Conservation (phyloP, 164 flowering plant genomes). For the Taxillus chinensis region DNA sequence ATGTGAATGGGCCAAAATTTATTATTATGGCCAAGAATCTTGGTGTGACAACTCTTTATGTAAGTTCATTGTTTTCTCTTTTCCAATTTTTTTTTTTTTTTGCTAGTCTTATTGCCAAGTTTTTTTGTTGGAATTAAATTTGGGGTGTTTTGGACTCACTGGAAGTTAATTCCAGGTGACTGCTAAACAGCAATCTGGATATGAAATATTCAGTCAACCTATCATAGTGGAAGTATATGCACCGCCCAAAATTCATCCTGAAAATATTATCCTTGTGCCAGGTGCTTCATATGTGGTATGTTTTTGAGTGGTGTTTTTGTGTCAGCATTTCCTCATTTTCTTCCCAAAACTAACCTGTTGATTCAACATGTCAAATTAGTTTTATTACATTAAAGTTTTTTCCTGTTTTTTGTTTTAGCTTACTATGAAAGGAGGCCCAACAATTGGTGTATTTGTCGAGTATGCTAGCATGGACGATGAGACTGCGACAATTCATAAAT, state of each 20-base stretch:
- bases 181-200: conserved; percentile 63
- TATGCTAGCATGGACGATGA: conserved; percentile 44
- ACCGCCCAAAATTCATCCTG: conserved; percentile 60
- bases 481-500: conserved; percentile 36
- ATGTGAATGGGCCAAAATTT: conserved; percentile 32
- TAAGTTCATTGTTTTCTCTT: conserved; percentile 25
- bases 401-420: conserved; percentile 34
- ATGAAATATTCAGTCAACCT: conserved; percentile 54
- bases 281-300: conserved; percentile 85
- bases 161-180: conserved; percentile 46
- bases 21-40: conserved; percentile 40
- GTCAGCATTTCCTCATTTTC: not conserved
- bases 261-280: conserved; percentile 62
- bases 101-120: not conserved
- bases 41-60: conserved; percentile 72
- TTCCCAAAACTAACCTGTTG: not conserved
- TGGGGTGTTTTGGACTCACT: not conserved
- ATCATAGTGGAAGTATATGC: conserved; percentile 81
- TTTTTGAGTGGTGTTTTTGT: not conserved
- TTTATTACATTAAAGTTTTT: not conserved
- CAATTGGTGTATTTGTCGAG: conserved; percentile 35
- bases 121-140: not conserved
- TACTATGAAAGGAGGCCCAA: conserved; percentile 77
- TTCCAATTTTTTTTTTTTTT: not conserved
- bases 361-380: conserved; percentile 2